Conservation (phyloP, 768 basidiomycete species). For the Amyloporia xantha region DNA sequence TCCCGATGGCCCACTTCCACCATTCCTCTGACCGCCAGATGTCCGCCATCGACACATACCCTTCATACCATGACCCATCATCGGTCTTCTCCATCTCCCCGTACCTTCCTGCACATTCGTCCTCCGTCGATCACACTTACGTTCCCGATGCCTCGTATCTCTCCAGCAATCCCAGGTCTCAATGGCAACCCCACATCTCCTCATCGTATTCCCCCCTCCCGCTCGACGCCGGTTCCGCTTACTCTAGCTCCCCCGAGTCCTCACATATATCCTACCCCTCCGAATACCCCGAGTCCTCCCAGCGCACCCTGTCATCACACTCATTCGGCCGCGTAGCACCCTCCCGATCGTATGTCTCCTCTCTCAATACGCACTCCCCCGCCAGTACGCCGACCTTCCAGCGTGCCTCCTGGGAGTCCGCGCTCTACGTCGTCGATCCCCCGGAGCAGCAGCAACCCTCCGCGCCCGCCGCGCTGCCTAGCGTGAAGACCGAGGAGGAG, state of each 20-base stretch:
- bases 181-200: neutral
- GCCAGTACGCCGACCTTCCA: slow-evolving; percentile 1
- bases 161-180: neutral
- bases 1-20: too few relatives aligned
- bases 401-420: slow-evolving; percentile 9
- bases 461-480: slow-evolving; percentile 1
- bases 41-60: neutral
- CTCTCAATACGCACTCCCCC: slow-evolving; percentile 2
- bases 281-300: too few relatives aligned
- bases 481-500: slow-evolving; percentile 13
- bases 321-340: neutral
- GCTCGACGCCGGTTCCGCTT: neutral
- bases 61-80: neutral
- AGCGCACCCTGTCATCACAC: slow-evolving; percentile 4
- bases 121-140: slow-evolving; percentile 3
- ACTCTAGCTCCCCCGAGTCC: slow-evolving; percentile 1
- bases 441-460: slow-evolving; percentile 1
- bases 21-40: neutral
- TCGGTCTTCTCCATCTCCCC: neutral
- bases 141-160: neutral
- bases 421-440: slow-evolving; percentile 15
- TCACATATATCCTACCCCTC: slow-evolving; percentile 3
- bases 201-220: slow-evolving; percentile 7
- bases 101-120: slow-evolving; percentile 7
- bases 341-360: slow-evolving; percentile 8